A percentile compares a stretch with the other conserved stretches of the same genome.
These are phyloP conservation scores for Oryza coarctata DNA, from an alignment of 176 grass and related monocot species.

Conservation along the genomic window DNA sequence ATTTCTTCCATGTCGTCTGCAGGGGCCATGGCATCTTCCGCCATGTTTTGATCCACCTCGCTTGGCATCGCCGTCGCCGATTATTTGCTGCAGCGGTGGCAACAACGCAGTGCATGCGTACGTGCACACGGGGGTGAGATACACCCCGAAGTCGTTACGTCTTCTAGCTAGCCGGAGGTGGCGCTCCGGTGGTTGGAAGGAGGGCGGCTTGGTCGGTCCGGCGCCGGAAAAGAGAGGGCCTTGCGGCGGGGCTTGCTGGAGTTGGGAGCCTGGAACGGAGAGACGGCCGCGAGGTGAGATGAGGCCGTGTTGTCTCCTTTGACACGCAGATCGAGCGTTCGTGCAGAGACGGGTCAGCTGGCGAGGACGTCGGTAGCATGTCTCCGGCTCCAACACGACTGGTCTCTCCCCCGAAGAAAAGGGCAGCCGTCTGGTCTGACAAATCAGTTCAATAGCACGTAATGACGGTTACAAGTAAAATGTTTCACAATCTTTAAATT, in stretches of 20 bases:
- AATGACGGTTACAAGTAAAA: not conserved
- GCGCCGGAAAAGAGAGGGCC: not conserved
- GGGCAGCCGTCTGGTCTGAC: not conserved
- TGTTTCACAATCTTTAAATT: not conserved
- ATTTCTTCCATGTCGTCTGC: not conserved
- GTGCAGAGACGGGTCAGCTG: not conserved
- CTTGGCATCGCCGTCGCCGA: not conserved
- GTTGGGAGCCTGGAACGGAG: not conserved
- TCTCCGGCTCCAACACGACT: not conserved
- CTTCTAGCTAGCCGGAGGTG: not conserved
- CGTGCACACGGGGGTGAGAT: no score
- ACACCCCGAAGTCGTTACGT: no score
- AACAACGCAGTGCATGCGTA: not conserved
- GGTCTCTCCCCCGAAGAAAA: not conserved
- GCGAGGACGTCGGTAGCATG: not conserved
- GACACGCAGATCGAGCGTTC: not conserved
- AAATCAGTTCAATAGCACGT: not conserved
- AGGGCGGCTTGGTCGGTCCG: not conserved
- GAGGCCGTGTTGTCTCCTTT: not conserved
- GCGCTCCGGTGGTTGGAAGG: not conserved
- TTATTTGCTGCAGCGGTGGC: not conserved
- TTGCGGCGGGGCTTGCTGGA: not conserved
- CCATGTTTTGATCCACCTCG: not conserved
- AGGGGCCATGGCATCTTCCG: not conserved
- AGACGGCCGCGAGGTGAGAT: not conserved